Evolutionary conservation across 2,329 filamentous ascomycete genomes (phyloP).

Genomic region (Pseudogymnoascus sp.): DNA sequence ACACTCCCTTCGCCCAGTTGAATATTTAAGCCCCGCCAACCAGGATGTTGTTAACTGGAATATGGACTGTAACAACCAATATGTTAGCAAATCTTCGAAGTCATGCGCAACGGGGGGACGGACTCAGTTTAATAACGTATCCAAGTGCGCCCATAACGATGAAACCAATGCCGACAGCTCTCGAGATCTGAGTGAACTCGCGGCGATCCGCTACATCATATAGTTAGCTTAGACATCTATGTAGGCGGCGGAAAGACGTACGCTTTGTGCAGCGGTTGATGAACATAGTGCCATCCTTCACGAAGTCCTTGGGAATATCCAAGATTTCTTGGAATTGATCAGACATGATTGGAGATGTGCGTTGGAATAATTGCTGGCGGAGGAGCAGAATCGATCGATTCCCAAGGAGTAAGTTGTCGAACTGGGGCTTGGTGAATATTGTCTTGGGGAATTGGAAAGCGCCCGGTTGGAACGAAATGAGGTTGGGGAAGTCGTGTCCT

Average conservation of each 20-base stretch:
- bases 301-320: constrained; percentile 44
- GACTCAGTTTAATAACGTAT: constrained; percentile 43
- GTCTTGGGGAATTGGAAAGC: constrained; percentile 7
- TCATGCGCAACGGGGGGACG: constrained; percentile 14
- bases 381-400: constrained; percentile 1
- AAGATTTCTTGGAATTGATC: constrained; percentile 52
- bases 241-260: constrained; percentile 21
- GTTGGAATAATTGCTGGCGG: neutral
- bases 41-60: constrained; percentile 47
- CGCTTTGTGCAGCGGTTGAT: constrained; percentile 38
- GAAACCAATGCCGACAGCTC: constrained; percentile 45
- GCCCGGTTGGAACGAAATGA: constrained; percentile 7
- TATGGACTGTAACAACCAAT: constrained; percentile 35
- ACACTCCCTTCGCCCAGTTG: neutral
- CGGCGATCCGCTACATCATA: constrained; percentile 29
- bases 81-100: neutral
- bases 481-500: constrained; percentile 9
- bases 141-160: constrained; percentile 46
- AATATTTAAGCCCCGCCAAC: constrained; percentile 31
- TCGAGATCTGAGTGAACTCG: constrained; percentile 39
- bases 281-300: constrained; percentile 37
- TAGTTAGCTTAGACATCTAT: neutral
- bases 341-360: constrained; percentile 32
- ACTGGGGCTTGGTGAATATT: constrained; percentile 2
- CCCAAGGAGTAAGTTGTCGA: constrained; percentile 4